These are phyloP conservation scores for Alloteropsis semialata DNA, from an alignment of 176 grass and related monocot species.

Conservation along the genomic window DNA sequence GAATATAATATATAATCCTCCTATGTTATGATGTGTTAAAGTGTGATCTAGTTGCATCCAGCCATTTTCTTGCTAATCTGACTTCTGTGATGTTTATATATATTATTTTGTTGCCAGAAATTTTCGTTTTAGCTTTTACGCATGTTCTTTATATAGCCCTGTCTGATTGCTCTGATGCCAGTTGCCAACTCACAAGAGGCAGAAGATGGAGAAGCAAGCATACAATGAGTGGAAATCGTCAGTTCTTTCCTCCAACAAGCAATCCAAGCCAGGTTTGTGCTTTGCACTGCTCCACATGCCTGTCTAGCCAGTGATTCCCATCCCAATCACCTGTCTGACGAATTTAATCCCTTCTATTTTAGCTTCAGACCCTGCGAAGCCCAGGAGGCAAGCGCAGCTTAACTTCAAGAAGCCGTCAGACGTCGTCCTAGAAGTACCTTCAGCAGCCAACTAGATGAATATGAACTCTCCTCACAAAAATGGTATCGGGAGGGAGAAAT, in stretches of 20 bases:
- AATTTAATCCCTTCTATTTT: neutral
- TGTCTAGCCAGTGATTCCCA: neutral
- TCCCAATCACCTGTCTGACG: neutral
- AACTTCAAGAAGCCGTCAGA: slow-evolving; percentile 61
- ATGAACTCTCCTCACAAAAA: neutral
- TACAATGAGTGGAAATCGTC: slow-evolving; percentile 82
- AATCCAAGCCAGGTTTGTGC: slow-evolving; percentile 56
- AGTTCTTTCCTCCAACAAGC: slow-evolving; percentile 75
- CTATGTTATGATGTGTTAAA: neutral
- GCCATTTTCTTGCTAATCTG: neutral
- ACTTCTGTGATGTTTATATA: neutral
- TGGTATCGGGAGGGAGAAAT: neutral
- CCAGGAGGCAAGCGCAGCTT: slow-evolving; percentile 68
- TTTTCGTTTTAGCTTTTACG: neutral
- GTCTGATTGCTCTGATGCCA: slow-evolving; percentile 34
- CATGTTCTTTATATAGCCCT: neutral
- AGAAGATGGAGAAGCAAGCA: slow-evolving; percentile 71
- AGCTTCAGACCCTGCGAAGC: slow-evolving; percentile 46
- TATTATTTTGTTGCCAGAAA: neutral
- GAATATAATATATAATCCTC: neutral
- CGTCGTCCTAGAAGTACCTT: slow-evolving; percentile 31
- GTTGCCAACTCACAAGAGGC: slow-evolving; percentile 86
- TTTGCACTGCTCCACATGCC: neutral
- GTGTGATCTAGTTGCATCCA: no score
- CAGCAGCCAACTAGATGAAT: slow-evolving; percentile 15